Evolutionary conservation across 2,329 filamentous ascomycete genomes (phyloP).

Genomic region (Alternaria triticina): DNA sequence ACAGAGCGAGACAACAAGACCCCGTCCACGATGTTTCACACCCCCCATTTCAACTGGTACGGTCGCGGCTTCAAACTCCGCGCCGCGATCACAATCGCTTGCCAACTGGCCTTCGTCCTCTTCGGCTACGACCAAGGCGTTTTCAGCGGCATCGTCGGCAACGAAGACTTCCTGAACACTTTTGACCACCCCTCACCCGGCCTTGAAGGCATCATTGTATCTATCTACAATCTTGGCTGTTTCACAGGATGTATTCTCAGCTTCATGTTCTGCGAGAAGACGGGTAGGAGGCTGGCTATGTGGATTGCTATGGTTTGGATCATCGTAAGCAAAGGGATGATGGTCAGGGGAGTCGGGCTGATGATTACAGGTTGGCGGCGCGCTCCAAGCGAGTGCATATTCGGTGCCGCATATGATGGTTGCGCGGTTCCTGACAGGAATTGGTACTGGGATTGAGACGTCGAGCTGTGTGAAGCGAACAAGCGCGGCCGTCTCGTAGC

Average conservation of each 20-base stretch:
- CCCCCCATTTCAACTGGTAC: conserved; percentile 35
- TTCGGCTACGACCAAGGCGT: conserved; percentile 49
- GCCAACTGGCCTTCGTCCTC: conserved; percentile 39
- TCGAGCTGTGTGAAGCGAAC: conserved; percentile 58
- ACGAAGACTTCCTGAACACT: conserved; percentile 48
- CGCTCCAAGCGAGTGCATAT: conserved; percentile 46
- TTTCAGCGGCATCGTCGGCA: conserved; percentile 51
- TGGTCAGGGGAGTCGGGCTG: no score
- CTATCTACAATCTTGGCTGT: conserved; percentile 50
- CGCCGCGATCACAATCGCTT: conserved; percentile 37
- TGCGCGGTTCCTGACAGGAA: conserved; percentile 58
- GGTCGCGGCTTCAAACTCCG: conserved; percentile 36
- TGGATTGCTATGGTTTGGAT: conserved; percentile 54
- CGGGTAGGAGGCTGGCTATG: conserved; percentile 47
- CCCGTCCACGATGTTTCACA: conserved; percentile 23
- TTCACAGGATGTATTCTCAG: conserved; percentile 49
- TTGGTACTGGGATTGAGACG: conserved; percentile 63
- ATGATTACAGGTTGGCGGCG: conserved; percentile 40
- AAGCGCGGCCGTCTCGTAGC: conserved; percentile 66
- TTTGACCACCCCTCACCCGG: conserved; percentile 48
- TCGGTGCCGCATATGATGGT: conserved; percentile 56
- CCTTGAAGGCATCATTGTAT: conserved; percentile 53
- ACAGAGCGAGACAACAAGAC: neutral
- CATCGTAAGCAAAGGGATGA: no score
- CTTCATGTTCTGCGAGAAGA: conserved; percentile 47